Evolutionary conservation across 1,284 basidiomycete genomes (phyloP).

Genomic region (Athelia psychrophila): DNA sequence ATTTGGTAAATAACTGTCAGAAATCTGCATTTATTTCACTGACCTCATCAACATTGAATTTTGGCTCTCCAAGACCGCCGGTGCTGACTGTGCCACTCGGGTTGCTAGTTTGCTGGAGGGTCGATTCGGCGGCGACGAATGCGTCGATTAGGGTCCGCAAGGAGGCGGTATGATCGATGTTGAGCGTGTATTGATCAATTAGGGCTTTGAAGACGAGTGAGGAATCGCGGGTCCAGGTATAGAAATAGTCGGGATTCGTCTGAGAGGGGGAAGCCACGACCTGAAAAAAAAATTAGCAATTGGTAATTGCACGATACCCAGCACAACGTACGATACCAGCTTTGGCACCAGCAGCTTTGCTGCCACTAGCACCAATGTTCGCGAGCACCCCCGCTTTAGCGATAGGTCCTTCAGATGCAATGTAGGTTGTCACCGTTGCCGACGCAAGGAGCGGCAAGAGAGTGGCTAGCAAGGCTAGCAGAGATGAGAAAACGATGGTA

Average conservation of each 20-base stretch:
- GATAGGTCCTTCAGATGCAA: neutral
- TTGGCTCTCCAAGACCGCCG: conserved; percentile 47
- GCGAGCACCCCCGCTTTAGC: neutral
- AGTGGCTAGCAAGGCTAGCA: neutral
- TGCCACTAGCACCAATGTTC: conserved; percentile 1
- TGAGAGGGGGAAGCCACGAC: conserved; percentile 1
- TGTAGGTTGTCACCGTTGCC: neutral
- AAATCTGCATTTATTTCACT: neutral
- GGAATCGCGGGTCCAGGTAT: conserved; percentile 39
- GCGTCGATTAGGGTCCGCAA: conserved; percentile 19
- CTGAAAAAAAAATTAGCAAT: neutral
- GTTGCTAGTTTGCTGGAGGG: conserved; percentile 37
- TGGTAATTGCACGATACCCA: neutral
- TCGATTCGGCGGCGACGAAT: conserved; percentile 30
- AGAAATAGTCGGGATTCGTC: conserved; percentile 36
- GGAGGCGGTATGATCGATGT: conserved; percentile 20
- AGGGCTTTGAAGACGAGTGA: conserved; percentile 39
- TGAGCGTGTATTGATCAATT: conserved; percentile 33
- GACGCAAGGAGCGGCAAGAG: neutral
- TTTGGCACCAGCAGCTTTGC: neutral
- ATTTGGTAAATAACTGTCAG: conserved; percentile 12
- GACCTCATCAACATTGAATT: conserved; percentile 27
- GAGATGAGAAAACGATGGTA: neutral
- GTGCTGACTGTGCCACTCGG: conserved; percentile 38
- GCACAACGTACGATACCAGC: neutral